phyloP scores from a whole-genome alignment of 75 land plant species.

The Sequoia sempervirens region DNA sequence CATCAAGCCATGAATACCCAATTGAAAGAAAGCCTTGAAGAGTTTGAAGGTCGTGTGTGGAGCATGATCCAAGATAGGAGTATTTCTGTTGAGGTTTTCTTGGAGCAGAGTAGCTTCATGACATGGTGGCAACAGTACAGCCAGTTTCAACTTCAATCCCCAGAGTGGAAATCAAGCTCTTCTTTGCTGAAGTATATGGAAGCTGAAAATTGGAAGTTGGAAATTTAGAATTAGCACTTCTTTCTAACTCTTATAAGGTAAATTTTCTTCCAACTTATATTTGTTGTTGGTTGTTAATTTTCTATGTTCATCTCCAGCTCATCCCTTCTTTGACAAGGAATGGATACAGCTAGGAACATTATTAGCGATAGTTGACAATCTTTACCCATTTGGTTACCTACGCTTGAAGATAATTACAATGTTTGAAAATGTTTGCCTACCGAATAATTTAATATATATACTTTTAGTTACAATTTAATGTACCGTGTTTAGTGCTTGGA shows the following conservation, averaged over 20 bases:
- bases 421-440: no score
- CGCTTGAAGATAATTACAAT: no score
- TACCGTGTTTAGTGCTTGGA: no score
- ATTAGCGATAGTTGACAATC: neutral
- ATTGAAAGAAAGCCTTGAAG: neutral
- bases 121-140: neutral
- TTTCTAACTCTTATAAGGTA: neutral
- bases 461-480: no score
- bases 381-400: neutral
- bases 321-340: no score
- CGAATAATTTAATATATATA: no score
- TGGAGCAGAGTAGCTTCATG: constrained; percentile 4
- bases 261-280: no score
- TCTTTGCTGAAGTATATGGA: neutral
- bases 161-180: constrained; percentile 4
- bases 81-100: constrained; percentile 1
- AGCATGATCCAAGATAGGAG: neutral
- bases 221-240: neutral
- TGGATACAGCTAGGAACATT: no score
- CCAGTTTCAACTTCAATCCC: constrained; percentile 1
- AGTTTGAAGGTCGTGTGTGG: neutral
- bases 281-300: no score
- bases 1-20: neutral
- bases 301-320: no score
- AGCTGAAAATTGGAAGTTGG: neutral